Base-by-base conservation (phyloP, 495 filamentous ascomycete species). In the Daldinia bambusicola region DNA sequence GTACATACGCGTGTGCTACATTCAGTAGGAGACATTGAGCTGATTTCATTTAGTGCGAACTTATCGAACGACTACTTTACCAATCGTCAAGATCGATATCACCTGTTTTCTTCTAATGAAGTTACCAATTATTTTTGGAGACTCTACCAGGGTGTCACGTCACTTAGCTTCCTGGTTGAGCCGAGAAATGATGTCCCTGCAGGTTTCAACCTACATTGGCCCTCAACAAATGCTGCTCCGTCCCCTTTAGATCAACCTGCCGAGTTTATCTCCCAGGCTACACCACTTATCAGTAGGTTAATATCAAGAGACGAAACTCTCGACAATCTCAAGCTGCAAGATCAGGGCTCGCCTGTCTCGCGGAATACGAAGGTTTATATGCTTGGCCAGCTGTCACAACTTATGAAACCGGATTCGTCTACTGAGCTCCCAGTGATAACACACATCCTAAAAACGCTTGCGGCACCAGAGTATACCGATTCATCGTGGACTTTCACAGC, bases 1-100 rank as follows among this genome's bases (percentile, higher is more conserved):
- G 89, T 92, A 84, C 40, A 10, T 10, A 36, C 34, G 6, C 34
- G 9, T 36, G 34, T 5, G 6, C 52, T 12, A 36, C 30, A 14
- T 60, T 56, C 8, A 6, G 0, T 10, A 22, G 26, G 22, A 9
- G 13, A 26, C 50, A 51, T 40, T 16, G 60, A 37, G 53, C 66
- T 50, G 31, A 57, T n/a, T 32, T 55, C 16, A 12, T 57, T 5
- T 45, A 92, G 90, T 34, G 95, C 95, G 8, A 99, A 99, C 67
- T 84, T 99, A 9, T 97, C 94, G 5, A 85, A 85, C 37, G 95
- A 98, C 74, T 99, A 99, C 78, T 99, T 99, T 78, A 97, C 93
- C 10, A 95, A 98, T 74, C 89, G 95, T 3, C 89, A 98, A 67
- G 95, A 99, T 75, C 85, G 95, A 55, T 99, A 99, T 72, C 96